phyloP scores from a whole-genome alignment of 495 filamentous ascomycete genomes.

The Polyplosphaeria fusca region DNA sequence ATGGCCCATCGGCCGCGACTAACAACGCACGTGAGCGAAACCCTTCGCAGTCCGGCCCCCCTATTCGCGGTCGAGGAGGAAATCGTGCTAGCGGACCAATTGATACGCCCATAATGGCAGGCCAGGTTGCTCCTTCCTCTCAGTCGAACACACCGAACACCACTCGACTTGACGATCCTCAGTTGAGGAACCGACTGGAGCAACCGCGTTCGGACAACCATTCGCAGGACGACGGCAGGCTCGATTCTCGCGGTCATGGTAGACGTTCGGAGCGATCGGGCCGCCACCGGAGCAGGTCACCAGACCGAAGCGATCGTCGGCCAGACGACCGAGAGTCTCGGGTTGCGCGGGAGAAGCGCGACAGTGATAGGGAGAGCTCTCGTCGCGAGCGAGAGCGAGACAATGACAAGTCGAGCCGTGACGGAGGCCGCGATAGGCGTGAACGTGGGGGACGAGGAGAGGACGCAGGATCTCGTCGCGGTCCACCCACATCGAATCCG shows the following conservation, averaged over 20 bases:
- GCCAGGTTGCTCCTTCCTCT: not conserved
- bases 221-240: constrained; percentile 22
- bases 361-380: constrained; percentile 14
- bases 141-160: constrained; percentile 7
- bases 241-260: constrained; percentile 19
- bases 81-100: constrained; percentile 7
- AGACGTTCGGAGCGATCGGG: constrained; percentile 23
- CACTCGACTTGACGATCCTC: not conserved
- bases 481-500: not conserved
- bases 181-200: constrained; percentile 8
- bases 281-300: constrained; percentile 20
- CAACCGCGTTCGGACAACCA: constrained; percentile 5
- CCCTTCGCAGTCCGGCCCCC: not conserved
- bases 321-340: constrained; percentile 10
- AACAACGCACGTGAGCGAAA: constrained; percentile 1
- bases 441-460: constrained; percentile 10
- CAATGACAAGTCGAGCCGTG: constrained; percentile 6
- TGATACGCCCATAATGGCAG: constrained; percentile 3
- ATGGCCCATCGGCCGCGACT: not conserved
- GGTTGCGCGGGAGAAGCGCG: constrained; percentile 3
- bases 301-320: constrained; percentile 20
- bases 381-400: constrained; percentile 14
- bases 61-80: constrained; percentile 14
- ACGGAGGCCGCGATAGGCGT: constrained; percentile 18
- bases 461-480: constrained; percentile 2